Evolutionary conservation across 23 red algal species (phyloP).

Genomic region (Cyanidium caldarium): DNA sequence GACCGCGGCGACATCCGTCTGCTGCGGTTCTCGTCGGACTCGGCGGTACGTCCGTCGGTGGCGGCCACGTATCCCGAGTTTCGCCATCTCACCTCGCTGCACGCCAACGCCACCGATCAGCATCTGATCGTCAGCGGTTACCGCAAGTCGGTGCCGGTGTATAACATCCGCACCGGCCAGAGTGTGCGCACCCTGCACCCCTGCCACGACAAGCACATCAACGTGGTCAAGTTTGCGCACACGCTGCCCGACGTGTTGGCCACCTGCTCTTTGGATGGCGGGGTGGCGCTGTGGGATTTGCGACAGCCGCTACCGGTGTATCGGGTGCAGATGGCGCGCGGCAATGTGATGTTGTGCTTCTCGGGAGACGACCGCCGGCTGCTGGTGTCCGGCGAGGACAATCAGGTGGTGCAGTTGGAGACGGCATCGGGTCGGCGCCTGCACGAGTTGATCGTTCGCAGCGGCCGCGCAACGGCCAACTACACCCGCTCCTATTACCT

Average conservation of each 20-base stretch:
- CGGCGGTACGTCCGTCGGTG: too few relatives aligned
- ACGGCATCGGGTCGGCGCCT: constrained; percentile 39
- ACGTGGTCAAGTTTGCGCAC: constrained; percentile 84
- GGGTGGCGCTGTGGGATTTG: constrained; percentile 82
- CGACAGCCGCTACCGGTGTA: constrained; percentile 59
- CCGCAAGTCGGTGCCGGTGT: constrained; percentile 34
- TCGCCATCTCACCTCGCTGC: constrained; percentile 52
- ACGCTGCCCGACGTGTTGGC: constrained; percentile 51
- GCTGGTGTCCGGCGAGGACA: constrained; percentile 80
- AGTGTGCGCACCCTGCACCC: constrained; percentile 25
- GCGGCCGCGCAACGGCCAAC: constrained; percentile 23
- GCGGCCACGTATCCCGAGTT: constrained; percentile 34
- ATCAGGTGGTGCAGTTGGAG: constrained; percentile 70
- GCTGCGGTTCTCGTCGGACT: background rate
- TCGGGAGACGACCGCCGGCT: constrained; percentile 69
- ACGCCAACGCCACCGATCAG: constrained; percentile 40
- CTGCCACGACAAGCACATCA: constrained; percentile 64
- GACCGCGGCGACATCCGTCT: background rate
- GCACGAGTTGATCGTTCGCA: constrained; percentile 35
- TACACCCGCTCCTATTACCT: constrained; percentile 98
- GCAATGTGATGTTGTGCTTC: constrained; percentile 94
- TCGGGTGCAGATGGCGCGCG: constrained; percentile 16
- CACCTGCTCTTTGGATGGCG: constrained; percentile 70
- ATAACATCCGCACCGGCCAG: constrained; percentile 41
- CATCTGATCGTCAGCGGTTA: constrained; percentile 57